Percentiles rank a stretch among this genome's conserved stretches.
Evolutionary conservation across 345 rosid genomes (phyloP).

Genomic region (Syzygium grande): DNA sequence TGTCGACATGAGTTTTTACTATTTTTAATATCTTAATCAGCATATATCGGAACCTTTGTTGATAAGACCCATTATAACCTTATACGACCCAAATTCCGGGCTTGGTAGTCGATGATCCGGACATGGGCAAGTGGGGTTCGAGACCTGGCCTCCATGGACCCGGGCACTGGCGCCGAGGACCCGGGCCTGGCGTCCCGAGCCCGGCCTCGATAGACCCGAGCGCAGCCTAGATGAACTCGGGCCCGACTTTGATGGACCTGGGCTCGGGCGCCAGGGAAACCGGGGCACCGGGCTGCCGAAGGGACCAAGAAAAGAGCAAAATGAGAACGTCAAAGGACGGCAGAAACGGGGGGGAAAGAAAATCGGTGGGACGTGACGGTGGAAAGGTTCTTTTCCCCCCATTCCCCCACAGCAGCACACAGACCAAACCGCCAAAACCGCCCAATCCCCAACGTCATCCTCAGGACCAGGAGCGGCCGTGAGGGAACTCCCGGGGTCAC

Average conservation of each 20-base stretch:
- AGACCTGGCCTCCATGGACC: no score
- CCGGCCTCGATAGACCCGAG: no score
- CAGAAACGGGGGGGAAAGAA: not conserved
- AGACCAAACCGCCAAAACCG: not conserved
- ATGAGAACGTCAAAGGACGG: not conserved
- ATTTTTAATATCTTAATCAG: not conserved
- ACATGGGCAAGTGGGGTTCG: no score
- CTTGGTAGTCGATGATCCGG: no score
- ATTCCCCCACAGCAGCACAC: not conserved
- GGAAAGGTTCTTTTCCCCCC: not conserved
- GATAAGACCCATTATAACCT: not conserved
- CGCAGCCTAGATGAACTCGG: no score
- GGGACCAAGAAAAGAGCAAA: not conserved
- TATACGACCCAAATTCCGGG: no score
- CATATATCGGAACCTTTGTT: not conserved
- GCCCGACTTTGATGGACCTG: no score
- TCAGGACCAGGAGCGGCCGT: not conserved
- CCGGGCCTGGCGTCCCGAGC: no score
- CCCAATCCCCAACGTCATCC: not conserved
- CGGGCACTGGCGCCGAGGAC: no score
- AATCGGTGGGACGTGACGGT: not conserved
- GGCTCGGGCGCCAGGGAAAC: no score
- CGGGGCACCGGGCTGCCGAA: no score
- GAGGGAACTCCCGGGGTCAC: not conserved
- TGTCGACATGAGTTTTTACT: not conserved